Percentiles rank a stretch among this genome's conserved stretches.
These are phyloP conservation scores for Boletus vinaceobasis DNA, from an alignment of 768 basidiomycete genomes.

Conservation along the genomic window DNA sequence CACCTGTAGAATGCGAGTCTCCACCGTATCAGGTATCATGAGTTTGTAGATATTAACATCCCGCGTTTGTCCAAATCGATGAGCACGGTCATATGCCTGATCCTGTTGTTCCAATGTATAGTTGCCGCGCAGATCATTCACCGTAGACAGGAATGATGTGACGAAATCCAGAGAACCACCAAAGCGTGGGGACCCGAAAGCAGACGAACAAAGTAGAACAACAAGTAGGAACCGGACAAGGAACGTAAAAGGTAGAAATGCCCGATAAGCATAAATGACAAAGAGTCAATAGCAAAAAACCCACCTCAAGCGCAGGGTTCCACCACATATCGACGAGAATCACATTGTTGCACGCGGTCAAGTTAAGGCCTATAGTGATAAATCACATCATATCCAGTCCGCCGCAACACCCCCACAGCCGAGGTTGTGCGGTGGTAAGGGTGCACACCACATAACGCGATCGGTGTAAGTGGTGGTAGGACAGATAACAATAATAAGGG, in stretches of 20 bases:
- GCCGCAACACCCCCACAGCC: conserved; percentile 1
- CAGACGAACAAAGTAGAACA: not conserved
- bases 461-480: not conserved
- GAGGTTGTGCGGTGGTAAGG: not conserved
- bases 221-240: not conserved
- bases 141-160: not conserved
- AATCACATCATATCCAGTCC: conserved; percentile 1
- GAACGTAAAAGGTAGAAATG: not conserved
- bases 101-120: conserved; percentile 44
- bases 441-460: not conserved
- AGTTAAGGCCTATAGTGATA: conserved; percentile 65
- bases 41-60: conserved; percentile 89
- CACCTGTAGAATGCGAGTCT: conserved; percentile 79
- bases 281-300: conserved; percentile 16
- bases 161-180: not conserved
- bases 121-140: not conserved
- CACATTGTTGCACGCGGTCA: conserved; percentile 93
- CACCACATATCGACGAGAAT: conserved; percentile 95
- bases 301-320: conserved; percentile 82
- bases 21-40: conserved; percentile 81
- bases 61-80: conserved; percentile 84
- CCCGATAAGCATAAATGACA: conserved; percentile 8
- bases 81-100: conserved; percentile 91
- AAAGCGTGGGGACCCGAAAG: not conserved
- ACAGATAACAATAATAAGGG: not conserved